Percentiles rank a stretch among this genome's conserved stretches.
Evolutionary conservation across 2,329 filamentous ascomycete genomes (phyloP).

Genomic region (Monascus ruber): DNA sequence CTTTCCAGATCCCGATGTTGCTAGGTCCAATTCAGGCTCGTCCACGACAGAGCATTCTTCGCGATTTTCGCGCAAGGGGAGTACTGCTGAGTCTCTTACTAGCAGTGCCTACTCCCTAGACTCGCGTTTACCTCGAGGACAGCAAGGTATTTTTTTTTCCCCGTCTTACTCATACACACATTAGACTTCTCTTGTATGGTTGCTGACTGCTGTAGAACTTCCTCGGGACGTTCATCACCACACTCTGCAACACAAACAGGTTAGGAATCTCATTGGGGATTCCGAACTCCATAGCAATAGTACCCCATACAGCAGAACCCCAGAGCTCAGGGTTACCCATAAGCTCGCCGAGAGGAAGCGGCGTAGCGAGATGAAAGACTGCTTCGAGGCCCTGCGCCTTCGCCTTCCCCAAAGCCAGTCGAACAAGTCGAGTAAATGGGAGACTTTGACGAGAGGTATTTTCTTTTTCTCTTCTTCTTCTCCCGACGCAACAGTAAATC

Average conservation of each 20-base stretch:
- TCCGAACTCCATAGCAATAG: slow-evolving; percentile 29
- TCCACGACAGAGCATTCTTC: slow-evolving; percentile 22
- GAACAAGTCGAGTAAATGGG: slow-evolving; percentile 44
- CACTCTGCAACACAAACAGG: slow-evolving; percentile 37
- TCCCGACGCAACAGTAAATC: not conserved
- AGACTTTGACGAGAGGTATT: slow-evolving; percentile 37
- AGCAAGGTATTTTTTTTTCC: slow-evolving; percentile 31
- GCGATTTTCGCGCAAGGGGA: slow-evolving; percentile 34
- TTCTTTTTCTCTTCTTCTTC: not conserved
- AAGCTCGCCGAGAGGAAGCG: slow-evolving; percentile 41
- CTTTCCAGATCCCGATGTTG: slow-evolving; percentile 38
- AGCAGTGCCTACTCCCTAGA: slow-evolving; percentile 41
- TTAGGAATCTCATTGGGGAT: slow-evolving; percentile 36
- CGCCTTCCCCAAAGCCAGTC: slow-evolving; percentile 36
- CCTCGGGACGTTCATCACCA: slow-evolving; percentile 38
- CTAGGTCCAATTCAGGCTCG: slow-evolving; percentile 27
- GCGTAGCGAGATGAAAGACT: slow-evolving; percentile 42
- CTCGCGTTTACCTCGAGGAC: slow-evolving; percentile 33
- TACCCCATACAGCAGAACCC: slow-evolving; percentile 40
- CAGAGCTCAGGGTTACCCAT: slow-evolving; percentile 39
- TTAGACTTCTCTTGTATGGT: no score
- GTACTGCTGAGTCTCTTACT: slow-evolving; percentile 35
- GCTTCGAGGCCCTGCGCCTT: slow-evolving; percentile 36
- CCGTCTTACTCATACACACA: not conserved
- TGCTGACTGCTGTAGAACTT: slow-evolving; percentile 24